Conservation (phyloP, 2,329 filamentous ascomycete species). For the Paecilomyces niveus region DNA sequence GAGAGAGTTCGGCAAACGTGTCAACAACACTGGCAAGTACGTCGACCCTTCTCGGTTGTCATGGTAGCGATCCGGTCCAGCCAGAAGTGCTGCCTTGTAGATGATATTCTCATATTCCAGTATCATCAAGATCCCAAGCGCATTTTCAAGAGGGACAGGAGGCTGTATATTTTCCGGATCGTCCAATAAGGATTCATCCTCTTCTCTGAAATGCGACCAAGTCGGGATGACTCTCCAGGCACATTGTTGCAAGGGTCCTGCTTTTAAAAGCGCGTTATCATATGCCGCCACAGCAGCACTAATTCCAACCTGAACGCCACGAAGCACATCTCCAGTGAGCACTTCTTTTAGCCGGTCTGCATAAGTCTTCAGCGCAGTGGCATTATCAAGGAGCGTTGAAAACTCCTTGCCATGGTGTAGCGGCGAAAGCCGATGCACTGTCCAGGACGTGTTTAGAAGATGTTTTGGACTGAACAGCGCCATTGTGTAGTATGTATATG, state of each 20-base stretch:
- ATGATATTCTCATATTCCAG: slow-evolving; percentile 43
- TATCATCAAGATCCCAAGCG: slow-evolving; percentile 41
- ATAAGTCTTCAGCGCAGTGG: slow-evolving; percentile 35
- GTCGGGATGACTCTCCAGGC: slow-evolving; percentile 34
- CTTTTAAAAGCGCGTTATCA: slow-evolving; percentile 27
- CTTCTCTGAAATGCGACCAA: slow-evolving; percentile 20
- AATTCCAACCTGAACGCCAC: slow-evolving; percentile 36
- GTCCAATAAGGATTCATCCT: slow-evolving; percentile 9
- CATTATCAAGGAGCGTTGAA: slow-evolving; percentile 26
- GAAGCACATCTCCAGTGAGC: slow-evolving; percentile 43
- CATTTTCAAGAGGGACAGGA: slow-evolving; percentile 16
- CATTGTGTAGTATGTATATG: slow-evolving; percentile 12
- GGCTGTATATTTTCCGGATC: slow-evolving; percentile 13
- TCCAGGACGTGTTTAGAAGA: slow-evolving; percentile 48
- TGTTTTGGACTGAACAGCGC: slow-evolving; percentile 24
- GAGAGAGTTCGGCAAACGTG: slow-evolving; percentile 44
- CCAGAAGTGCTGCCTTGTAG: slow-evolving; percentile 46
- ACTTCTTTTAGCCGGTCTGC: slow-evolving; percentile 42
- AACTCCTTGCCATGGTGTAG: slow-evolving; percentile 41
- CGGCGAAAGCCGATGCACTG: slow-evolving; percentile 48
- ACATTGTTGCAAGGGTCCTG: slow-evolving; percentile 41
- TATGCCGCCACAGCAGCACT: slow-evolving; percentile 17
- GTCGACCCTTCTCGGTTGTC: slow-evolving; percentile 31
- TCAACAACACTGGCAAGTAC: slow-evolving; percentile 43
- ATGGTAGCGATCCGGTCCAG: slow-evolving; percentile 21